Conservation (phyloP, 2,329 filamentous ascomycete genomes). For the Aspergillus sp. region DNA sequence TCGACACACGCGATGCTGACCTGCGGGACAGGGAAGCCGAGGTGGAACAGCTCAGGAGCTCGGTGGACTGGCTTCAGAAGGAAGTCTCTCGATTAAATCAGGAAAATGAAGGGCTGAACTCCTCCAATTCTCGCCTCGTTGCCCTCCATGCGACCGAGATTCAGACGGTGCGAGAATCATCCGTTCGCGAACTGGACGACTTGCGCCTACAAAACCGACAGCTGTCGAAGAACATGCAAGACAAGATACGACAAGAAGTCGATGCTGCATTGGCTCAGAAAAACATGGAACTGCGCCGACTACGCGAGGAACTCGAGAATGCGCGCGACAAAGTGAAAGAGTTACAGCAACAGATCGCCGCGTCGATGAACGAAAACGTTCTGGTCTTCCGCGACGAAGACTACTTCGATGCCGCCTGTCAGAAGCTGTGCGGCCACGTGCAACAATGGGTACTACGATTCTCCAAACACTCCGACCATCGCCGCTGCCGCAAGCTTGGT, state of each 20-base stretch:
- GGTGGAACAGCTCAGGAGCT: conserved; percentile 77
- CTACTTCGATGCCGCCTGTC: conserved; percentile 91
- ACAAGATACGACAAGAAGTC: conserved; percentile 61
- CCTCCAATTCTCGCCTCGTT: conserved; percentile 74
- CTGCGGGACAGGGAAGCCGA: conserved; percentile 82
- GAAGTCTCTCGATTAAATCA: conserved; percentile 79
- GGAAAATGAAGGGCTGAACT: conserved; percentile 75
- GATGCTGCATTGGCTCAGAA: conserved; percentile 71
- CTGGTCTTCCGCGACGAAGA: conserved; percentile 83
- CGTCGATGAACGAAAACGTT: conserved; percentile 67
- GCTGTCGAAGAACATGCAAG: conserved; percentile 63
- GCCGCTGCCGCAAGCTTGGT: conserved; percentile 75
- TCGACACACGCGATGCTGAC: conserved; percentile 65
- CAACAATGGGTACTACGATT: conserved; percentile 98
- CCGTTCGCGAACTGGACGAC: conserved; percentile 68
- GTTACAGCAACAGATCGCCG: conserved; percentile 60
- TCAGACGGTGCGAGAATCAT: conserved; percentile 62
- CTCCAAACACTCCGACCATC: conserved; percentile 94
- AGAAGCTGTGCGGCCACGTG: conserved; percentile 91
- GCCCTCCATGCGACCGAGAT: conserved; percentile 71
- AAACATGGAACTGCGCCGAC: conserved; percentile 75
- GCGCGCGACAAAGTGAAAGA: conserved; percentile 63
- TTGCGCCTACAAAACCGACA: conserved; percentile 64
- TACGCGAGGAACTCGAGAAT: conserved; percentile 74
- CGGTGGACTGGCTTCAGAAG: conserved; percentile 75